A percentile compares a stretch with the other conserved stretches of the same genome.
These are phyloP conservation scores for Lentinula aciculospora DNA, from an alignment of 768 basidiomycete genomes.

Conservation along the genomic window DNA sequence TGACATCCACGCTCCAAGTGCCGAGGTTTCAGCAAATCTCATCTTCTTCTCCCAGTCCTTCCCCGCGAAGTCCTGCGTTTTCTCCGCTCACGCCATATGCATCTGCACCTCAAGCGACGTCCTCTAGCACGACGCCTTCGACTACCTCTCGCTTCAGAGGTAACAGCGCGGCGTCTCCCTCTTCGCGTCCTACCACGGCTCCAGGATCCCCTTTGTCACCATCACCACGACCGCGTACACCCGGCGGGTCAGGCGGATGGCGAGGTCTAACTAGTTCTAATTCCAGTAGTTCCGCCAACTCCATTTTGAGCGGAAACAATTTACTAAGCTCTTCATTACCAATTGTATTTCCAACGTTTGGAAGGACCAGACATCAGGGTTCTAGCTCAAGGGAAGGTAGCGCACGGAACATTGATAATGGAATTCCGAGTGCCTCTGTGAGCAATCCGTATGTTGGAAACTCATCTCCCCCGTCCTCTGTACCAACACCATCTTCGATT, in stretches of 20 bases:
- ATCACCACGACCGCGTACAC: conserved; percentile 4
- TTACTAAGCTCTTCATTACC: neutral
- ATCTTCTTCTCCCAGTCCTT: conserved; percentile 17
- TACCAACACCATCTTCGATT: neutral
- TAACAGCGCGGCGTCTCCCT: conserved; percentile 8
- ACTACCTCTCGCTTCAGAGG: neutral
- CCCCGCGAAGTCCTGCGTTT: conserved; percentile 9
- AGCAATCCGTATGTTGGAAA: neutral
- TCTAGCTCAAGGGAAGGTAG: neutral
- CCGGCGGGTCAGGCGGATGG: conserved; percentile 2
- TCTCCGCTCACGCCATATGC: conserved; percentile 16
- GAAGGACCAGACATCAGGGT: neutral
- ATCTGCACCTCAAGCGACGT: conserved; percentile 8
- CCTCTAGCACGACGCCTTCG: neutral
- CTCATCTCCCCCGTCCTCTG: conserved; percentile 5
- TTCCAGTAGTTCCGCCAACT: neutral
- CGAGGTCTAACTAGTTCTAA: neutral
- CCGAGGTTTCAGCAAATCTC: conserved; percentile 30
- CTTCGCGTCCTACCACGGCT: conserved; percentile 14
- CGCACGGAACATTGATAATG: neutral
- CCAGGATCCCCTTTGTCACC: conserved; percentile 18
- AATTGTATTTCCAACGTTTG: neutral
- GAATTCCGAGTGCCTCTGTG: neutral
- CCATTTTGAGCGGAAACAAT: neutral
- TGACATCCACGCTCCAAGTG: conserved; percentile 31